A percentile compares a stretch with the other conserved stretches of the same genome.
phyloP scores from a whole-genome alignment of 2,329 filamentous ascomycete genomes.

The Colletotrichum scovillei region DNA sequence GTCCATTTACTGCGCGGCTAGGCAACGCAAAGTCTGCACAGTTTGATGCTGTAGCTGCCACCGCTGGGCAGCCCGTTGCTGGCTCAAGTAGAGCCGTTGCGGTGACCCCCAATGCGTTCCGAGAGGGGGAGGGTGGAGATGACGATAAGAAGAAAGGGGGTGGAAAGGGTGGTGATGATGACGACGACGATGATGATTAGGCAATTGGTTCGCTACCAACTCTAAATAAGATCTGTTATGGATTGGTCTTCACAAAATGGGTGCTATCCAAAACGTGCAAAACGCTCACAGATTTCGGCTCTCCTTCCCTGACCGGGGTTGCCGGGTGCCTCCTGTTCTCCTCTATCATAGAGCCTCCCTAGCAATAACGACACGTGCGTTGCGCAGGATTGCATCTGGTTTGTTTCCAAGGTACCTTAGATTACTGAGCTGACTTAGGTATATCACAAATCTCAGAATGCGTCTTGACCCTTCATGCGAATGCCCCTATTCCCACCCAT shows the following conservation, averaged over 20 bases:
- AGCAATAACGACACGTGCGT: too few relatives aligned
- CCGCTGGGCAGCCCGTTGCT: conserved; percentile 48
- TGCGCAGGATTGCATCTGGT: too few relatives aligned
- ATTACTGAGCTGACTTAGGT: too few relatives aligned
- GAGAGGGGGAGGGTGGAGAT: conserved; percentile 33
- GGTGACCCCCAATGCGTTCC: conserved; percentile 33
- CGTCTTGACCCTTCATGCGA: neutral
- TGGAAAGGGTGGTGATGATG: conserved; percentile 42
- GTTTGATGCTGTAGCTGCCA: conserved; percentile 52
- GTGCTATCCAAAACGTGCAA: too few relatives aligned
- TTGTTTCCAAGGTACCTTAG: too few relatives aligned
- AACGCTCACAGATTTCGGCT: too few relatives aligned
- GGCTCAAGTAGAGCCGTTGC: conserved; percentile 37
- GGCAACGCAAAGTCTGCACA: conserved; percentile 48
- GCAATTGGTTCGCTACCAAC: too few relatives aligned
- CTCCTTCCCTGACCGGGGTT: too few relatives aligned
- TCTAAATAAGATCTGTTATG: too few relatives aligned
- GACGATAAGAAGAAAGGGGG: conserved; percentile 20
- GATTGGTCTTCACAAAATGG: too few relatives aligned
- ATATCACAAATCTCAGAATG: neutral
- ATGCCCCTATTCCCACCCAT: neutral
- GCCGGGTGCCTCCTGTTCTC: too few relatives aligned
- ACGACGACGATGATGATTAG: conserved; percentile 35
- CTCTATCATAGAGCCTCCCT: too few relatives aligned
- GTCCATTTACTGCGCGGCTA: conserved; percentile 44